These are phyloP conservation scores for Pyrus communis DNA, from an alignment of 306 rosid species.

Conservation along the genomic window DNA sequence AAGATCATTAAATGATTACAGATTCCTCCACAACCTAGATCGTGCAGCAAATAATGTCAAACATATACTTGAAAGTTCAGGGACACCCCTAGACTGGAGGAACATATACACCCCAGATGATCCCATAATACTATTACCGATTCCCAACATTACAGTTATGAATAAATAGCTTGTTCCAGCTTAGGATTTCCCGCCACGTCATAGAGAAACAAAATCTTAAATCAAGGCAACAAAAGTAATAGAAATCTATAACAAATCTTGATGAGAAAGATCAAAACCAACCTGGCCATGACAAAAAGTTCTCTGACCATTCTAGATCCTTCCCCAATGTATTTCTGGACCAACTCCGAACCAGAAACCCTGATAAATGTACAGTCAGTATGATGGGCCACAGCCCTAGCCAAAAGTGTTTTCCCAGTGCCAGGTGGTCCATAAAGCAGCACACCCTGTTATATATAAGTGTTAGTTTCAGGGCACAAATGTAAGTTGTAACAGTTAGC, in stretches of 20 bases:
- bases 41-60: not conserved
- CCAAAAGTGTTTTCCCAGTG: slow-evolving; percentile 93
- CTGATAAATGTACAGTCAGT: slow-evolving; percentile 98
- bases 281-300: slow-evolving; percentile 99
- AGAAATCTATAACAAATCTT: not conserved
- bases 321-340: slow-evolving; percentile 98
- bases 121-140: not conserved
- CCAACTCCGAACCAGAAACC: slow-evolving; percentile 96
- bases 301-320: slow-evolving; percentile 99
- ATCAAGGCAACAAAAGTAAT: not conserved
- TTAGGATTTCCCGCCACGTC: not conserved
- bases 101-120: not conserved
- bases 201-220: not conserved
- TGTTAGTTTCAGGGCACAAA: not conserved
- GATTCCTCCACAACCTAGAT: not conserved
- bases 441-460: slow-evolving; percentile 56
- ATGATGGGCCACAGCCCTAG: slow-evolving; percentile 99
- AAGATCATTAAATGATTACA: not conserved
- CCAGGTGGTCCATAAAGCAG: slow-evolving; percentile 97
- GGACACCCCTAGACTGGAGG: not conserved
- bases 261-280: slow-evolving; percentile 18
- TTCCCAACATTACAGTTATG: not conserved
- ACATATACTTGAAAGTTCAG: not conserved
- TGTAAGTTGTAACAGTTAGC: not conserved
- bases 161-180: not conserved